A percentile compares a stretch with the other conserved stretches of the same genome.
Conservation (phyloP, 352 stramenopile genomes). For the Peronospora farinosa region DNA sequence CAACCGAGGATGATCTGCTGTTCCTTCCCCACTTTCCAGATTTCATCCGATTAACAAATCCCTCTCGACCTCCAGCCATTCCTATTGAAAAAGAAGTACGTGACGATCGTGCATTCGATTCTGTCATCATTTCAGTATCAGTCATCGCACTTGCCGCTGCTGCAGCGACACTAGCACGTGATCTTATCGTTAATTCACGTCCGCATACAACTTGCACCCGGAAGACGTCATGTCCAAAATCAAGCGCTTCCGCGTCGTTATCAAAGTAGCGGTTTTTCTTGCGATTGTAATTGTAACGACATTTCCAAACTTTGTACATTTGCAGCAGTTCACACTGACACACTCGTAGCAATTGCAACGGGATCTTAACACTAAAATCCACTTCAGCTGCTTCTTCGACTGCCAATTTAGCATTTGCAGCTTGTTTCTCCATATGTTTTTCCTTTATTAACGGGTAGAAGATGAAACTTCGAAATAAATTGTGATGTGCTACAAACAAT, state of each 20-base stretch:
- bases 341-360: slow-evolving; percentile 65
- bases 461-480: slow-evolving; percentile 54
- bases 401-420: slow-evolving; percentile 52
- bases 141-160: background rate
- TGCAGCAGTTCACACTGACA: slow-evolving; percentile 65
- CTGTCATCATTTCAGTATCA: slow-evolving; percentile 20
- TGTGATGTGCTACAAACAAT: slow-evolving; percentile 45
- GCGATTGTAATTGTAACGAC: slow-evolving; percentile 76
- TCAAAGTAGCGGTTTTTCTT: slow-evolving; percentile 73
- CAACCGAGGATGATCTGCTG: slow-evolving; percentile 21
- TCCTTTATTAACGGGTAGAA: slow-evolving; percentile 61
- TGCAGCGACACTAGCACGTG: slow-evolving; percentile 7
- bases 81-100: slow-evolving; percentile 51
- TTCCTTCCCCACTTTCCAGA: slow-evolving; percentile 47
- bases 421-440: slow-evolving; percentile 40
- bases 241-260: slow-evolving; percentile 70
- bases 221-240: slow-evolving; percentile 75
- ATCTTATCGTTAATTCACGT: slow-evolving; percentile 34
- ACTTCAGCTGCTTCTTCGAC: slow-evolving; percentile 75
- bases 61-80: slow-evolving; percentile 31
- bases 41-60: slow-evolving; percentile 71
- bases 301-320: slow-evolving; percentile 68
- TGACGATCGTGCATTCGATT: slow-evolving; percentile 16
- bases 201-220: slow-evolving; percentile 62
- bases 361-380: slow-evolving; percentile 74